These are phyloP conservation scores for Ceratobasidium sp. DNA, from an alignment of 1,284 basidiomycete species.

Conservation along the genomic window DNA sequence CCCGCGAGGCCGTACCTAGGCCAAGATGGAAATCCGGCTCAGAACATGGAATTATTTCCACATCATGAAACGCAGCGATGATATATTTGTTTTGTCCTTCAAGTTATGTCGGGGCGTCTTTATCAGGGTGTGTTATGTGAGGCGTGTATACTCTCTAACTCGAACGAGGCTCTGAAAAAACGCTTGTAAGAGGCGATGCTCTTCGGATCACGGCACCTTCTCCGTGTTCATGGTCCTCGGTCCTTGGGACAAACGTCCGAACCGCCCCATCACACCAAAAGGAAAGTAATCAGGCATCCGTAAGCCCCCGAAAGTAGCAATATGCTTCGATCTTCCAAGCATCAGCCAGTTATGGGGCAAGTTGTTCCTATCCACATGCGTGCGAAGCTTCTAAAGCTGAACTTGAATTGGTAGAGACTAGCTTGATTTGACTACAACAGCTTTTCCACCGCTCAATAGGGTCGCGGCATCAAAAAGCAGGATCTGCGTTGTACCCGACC, in stretches of 20 bases:
- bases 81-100: slow-evolving; percentile 1
- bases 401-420: slow-evolving; percentile 29
- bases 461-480: slow-evolving; percentile 32
- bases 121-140: background rate
- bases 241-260: slow-evolving; percentile 7
- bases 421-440: slow-evolving; percentile 32
- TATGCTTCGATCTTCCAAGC: slow-evolving; percentile 29
- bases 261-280: slow-evolving; percentile 18
- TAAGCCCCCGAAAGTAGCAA: slow-evolving; percentile 34
- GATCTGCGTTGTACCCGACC: slow-evolving; percentile 18
- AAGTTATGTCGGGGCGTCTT: background rate
- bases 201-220: slow-evolving; percentile 5
- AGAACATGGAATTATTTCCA: slow-evolving; percentile 40
- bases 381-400: slow-evolving; percentile 27
- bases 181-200: background rate
- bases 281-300: slow-evolving; percentile 15
- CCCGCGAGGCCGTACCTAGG: slow-evolving; percentile 24
- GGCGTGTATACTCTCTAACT: no score
- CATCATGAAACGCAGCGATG: slow-evolving; percentile 25
- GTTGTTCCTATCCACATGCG: slow-evolving; percentile 39
- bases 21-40: slow-evolving; percentile 21
- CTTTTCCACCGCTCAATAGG: slow-evolving; percentile 33
- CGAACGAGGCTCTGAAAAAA: no score
- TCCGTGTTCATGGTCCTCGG: slow-evolving; percentile 30
- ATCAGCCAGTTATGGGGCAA: slow-evolving; percentile 21